Evolutionary conservation across 73 alveolate genomes (phyloP), one percentile per base, ranked within the genome.

Genomic region (Stentor roeselii): DNA sequence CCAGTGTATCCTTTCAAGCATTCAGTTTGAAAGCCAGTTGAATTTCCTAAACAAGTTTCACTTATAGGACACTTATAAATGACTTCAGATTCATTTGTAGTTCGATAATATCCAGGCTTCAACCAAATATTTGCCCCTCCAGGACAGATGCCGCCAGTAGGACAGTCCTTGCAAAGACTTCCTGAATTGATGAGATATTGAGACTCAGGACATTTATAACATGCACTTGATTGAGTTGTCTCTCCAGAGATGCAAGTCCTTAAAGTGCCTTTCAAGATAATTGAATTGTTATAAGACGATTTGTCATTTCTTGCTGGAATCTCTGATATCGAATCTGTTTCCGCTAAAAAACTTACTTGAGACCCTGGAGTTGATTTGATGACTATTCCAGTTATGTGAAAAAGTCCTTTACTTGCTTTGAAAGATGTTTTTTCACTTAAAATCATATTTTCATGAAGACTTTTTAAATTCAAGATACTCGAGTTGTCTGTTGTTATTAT

Each of bases 161-260:
- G 90, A 59, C 93, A 87, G 15, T 82, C 21, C 36, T 75, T 3
- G 78, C 93, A 87, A 40, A 30, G 36, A 2, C 86, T 2, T 0
- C 74, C 74, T 2, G 74, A n/a, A 58, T 58, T 58, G 74, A 58
- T n/a, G 27, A 21, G 15, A 58, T 58, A 58, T 21, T n/a, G 15
- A 21, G 35, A n/a, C 15, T n/a, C 15, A 21, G 15, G 35, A 2
- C 74, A 58, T 21, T 21, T 58, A 21, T 58, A 31, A 31, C 74
- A 58, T 0, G 74, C 90, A 31, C 60, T 88, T 2, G 84, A 86
- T 59, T 87, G 42, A 36, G 85, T 59, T n/a, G 90, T 92, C 76
- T 91, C 96, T 0, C 96, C 96, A 36, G 76, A 59, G 38, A 82
- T 61, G 60, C 96, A 91, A 0, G 87, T 86, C 39, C 96, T 40